Evolutionary conservation across 257 asterid species (phyloP).

Genomic region (Sherardia arvensis): DNA sequence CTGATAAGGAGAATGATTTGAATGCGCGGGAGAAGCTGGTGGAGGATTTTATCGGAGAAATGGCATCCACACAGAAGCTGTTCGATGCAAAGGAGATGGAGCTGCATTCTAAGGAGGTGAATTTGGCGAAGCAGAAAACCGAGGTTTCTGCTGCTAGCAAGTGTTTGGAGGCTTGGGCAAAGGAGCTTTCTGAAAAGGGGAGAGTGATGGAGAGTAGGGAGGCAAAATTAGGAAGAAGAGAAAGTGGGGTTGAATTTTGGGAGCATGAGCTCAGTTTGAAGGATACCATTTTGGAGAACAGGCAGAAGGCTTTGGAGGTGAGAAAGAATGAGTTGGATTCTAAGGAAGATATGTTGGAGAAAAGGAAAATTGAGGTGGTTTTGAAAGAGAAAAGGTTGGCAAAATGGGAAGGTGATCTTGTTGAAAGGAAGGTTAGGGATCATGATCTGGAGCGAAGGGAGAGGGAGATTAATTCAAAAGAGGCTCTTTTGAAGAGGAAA

Average conservation of each 20-base stretch:
- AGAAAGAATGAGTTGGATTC: neutral
- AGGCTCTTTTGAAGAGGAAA: neutral
- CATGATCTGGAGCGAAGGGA: neutral
- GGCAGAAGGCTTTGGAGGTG: neutral
- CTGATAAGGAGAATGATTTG: constrained; percentile 2
- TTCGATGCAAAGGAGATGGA: neutral
- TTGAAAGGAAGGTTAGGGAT: neutral
- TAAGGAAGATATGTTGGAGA: neutral
- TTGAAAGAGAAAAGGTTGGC: no score
- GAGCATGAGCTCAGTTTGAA: neutral
- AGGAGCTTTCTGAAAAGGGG: neutral
- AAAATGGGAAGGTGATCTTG: neutral
- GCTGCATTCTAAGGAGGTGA: neutral
- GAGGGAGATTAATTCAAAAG: neutral
- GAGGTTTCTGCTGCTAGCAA: neutral
- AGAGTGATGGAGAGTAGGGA: neutral
- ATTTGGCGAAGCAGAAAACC: neutral
- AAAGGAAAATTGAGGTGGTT: neutral
- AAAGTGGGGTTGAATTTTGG: neutral
- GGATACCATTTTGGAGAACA: constrained; percentile 8
- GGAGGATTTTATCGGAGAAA: neutral
- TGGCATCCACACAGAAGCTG: constrained; percentile 13
- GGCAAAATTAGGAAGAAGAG: no score
- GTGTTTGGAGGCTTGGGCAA: neutral
- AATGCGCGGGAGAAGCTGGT: neutral